Percentiles rank a stretch among this genome's conserved stretches.
These are phyloP conservation scores for Begonia fuchsioides DNA, from an alignment of 306 rosid species.

Conservation along the genomic window DNA sequence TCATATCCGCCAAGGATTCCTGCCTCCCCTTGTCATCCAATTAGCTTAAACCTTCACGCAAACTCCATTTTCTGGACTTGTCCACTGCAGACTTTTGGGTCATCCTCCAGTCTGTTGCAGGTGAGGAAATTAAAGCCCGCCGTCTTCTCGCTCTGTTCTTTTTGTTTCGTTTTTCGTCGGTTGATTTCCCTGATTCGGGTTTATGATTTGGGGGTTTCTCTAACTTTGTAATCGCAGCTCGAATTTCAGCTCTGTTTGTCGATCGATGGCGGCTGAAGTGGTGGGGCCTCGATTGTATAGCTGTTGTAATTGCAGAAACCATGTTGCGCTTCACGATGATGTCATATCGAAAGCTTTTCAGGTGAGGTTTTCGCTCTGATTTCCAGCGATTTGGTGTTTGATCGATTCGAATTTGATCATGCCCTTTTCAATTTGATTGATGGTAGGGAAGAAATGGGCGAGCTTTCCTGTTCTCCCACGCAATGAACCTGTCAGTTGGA, in stretches of 20 bases:
- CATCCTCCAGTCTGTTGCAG: constrained; percentile 24
- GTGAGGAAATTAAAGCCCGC: constrained; percentile 19
- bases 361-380: constrained; percentile 25
- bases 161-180: neutral
- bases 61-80: constrained; percentile 20
- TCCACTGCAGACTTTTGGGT: constrained; percentile 34
- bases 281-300: constrained; percentile 86
- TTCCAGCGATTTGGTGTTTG: neutral
- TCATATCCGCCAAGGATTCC: constrained; percentile 13
- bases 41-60: constrained; percentile 38
- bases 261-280: constrained; percentile 78
- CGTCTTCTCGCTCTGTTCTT: neutral
- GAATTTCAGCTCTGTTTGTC: neutral
- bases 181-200: neutral
- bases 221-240: constrained; percentile 9
- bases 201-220: neutral
- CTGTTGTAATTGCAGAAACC: constrained; percentile 92
- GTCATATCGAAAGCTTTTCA: constrained; percentile 95
- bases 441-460: constrained; percentile 81
- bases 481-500: constrained; percentile 69
- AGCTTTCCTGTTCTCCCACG: constrained; percentile 94
- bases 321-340: constrained; percentile 89
- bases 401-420: constrained; percentile 4
- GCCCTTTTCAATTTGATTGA: too few species aligned
- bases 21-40: constrained; percentile 19